Conservation (phyloP, 1,284 basidiomycete species). For the Pisolithus thermaeus region DNA sequence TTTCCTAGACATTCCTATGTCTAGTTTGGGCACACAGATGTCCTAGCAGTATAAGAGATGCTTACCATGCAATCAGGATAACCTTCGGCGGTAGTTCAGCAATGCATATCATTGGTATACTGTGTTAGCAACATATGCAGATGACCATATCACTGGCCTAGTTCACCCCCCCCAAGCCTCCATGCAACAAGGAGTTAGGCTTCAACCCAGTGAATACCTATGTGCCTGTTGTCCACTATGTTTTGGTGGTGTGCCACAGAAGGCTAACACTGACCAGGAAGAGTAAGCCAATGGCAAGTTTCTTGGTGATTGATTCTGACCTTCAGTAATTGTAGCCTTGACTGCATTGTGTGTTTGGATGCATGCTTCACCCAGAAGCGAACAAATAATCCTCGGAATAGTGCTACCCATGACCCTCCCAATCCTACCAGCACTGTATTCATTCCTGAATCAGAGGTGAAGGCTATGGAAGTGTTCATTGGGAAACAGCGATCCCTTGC, state of each 20-base stretch:
- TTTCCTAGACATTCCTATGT: neutral
- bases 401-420: no score
- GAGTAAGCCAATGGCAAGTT: neutral
- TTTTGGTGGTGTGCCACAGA: constrained; percentile 1
- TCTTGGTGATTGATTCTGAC: neutral
- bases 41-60: no score
- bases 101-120: constrained; percentile 5
- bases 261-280: neutral
- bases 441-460: no score
- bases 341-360: constrained; percentile 6
- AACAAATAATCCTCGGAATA: no score
- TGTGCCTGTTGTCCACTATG: constrained; percentile 2
- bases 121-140: constrained; percentile 1
- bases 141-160: neutral
- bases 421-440: no score
- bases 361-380: neutral
- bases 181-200: neutral
- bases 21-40: no score
- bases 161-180: neutral
- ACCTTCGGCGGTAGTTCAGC: neutral
- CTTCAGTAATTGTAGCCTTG: neutral
- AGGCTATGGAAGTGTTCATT: no score
- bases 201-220: constrained; percentile 5
- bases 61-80: neutral
- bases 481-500: no score